Base-by-base conservation (phyloP, 2,329 filamentous ascomycete species). In the Monosporascus sp. region DNA sequence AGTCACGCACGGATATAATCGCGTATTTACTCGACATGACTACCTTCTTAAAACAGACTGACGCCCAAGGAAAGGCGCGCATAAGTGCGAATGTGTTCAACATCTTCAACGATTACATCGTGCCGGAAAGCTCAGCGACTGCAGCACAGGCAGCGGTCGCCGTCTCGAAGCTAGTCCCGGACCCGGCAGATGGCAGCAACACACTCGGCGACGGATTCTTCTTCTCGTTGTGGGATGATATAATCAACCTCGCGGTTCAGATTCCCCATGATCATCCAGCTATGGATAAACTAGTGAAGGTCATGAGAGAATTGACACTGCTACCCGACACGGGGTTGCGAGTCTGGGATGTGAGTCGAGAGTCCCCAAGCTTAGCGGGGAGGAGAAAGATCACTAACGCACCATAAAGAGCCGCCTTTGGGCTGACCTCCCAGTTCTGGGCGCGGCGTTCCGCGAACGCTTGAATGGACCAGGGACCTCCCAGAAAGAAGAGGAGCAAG, bases 351-450 rank as follows among this genome's bases (percentile, higher is more conserved):
- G 64, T 67, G 51, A 55, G 62, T 55, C 25, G 7, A 18, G 11
- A n/a, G 17, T 22, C 35, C 38, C 17, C 11, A 14, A 38, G 36
- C 25, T n/a, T n/a, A n/a, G 11, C 0, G 20, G 11, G 4, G 20
- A 15, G 8, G 24, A 41, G 31, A 47, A 37, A 31, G 3, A 31
- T 31, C 17, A 9, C 55, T 61, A 39, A 59, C 46, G 11, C 5
- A 17, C 17, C n/a, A 3, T 15, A 2, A 7, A 65, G 64, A 35
- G 31, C 9, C 58, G 56, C 8, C 47, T 64, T 9, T 68, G 65
- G 65, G 55, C 48, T 3, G 60, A 60, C 3, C 59, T 68, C 11
- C 66, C 66, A 3, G 44, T 64, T 38, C 55, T 68, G 2, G 57
- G 59, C 17, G 56, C 61, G 2, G 50, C 52, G 1, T 50, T 64